Evolutionary conservation across 2,329 filamentous ascomycete species (phyloP), one percentile per base, ranked within the genome.

Genomic region (Fusarium ambrosium): DNA sequence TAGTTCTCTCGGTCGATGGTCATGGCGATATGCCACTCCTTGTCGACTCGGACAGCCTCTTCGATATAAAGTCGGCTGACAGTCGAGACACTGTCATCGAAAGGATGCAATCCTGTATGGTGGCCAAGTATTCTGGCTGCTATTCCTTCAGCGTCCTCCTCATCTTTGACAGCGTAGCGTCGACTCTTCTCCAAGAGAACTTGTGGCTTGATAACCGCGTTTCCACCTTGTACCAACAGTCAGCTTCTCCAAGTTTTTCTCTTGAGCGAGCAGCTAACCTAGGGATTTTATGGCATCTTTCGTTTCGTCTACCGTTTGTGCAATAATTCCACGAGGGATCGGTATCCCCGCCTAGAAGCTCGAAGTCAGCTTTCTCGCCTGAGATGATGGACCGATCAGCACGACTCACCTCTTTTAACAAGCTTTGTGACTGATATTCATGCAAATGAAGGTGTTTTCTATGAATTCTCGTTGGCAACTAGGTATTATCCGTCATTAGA

Each of bases 1-100:
- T 77, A 82, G 16, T 78, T 79, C n/a, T 85, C 82, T 5, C 86
- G 84, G 53, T 87, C 85, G 41, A 88, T 80, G 0, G 82, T 82
- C 58, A 88, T 79, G 8, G 82, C 80, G 1, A 88, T 60, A 63
- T 85, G 85, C 80, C 82, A 88, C 60, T 82, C 78, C 2, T 82
- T 70, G 1, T 79, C 78, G 18, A 79, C 70, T 8, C 79, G 43
- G 0, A 83, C 59, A 0, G 72, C 43, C 73, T 86, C 80, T 32
- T 82, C 78, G 20, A 87, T 79, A 63, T 84, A 84, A 0, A 87
- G 61, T 20, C 82, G 80, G 0, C 79, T 78, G 4, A 83, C 79
- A 0, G 71, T 27, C 27, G 48, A 22, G 0, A 56, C 20, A 18
- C 59, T 71, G 1, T 73, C 39, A 7, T 56, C n/a, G 13, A 63